Evolutionary conservation across 345 rosid species (phyloP).

Genomic region (Linum lewisii): DNA sequence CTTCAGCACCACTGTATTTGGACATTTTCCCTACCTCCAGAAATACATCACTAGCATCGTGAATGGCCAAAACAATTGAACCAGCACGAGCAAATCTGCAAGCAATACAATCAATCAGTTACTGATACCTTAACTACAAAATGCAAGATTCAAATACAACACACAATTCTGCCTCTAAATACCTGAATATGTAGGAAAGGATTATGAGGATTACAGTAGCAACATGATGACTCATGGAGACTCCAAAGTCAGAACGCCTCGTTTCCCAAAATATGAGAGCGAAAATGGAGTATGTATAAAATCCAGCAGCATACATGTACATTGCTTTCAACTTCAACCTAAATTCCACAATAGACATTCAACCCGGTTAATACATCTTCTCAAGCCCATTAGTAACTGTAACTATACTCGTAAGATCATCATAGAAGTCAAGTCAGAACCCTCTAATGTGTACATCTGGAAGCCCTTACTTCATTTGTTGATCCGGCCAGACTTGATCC

Average conservation of each 20-base stretch:
- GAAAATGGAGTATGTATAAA: conserved; percentile 63
- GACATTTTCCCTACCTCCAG: conserved; percentile 81
- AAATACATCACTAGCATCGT: conserved; percentile 66
- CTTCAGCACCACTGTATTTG: conserved; percentile 62
- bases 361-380: neutral
- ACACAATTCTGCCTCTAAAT: neutral
- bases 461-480: conserved; percentile 59
- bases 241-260: conserved; percentile 54
- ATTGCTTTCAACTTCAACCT: conserved; percentile 64
- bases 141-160: neutral
- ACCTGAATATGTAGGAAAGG: conserved; percentile 66
- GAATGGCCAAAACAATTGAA: conserved; percentile 55
- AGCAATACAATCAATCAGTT: neutral
- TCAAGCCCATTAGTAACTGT: neutral
- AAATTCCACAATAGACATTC: neutral
- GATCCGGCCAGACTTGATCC: conserved; percentile 76
- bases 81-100: conserved; percentile 69
- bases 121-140: neutral
- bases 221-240: conserved; percentile 73
- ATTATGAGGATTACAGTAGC: conserved; percentile 42
- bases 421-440: neutral
- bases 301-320: conserved; percentile 70
- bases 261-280: conserved; percentile 89
- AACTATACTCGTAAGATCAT: neutral
- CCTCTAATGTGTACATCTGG: neutral